A percentile compares a stretch with the other conserved stretches of the same genome.
phyloP scores from a whole-genome alignment of 2,329 filamentous ascomycete species.

The Basipetospora sp. region DNA sequence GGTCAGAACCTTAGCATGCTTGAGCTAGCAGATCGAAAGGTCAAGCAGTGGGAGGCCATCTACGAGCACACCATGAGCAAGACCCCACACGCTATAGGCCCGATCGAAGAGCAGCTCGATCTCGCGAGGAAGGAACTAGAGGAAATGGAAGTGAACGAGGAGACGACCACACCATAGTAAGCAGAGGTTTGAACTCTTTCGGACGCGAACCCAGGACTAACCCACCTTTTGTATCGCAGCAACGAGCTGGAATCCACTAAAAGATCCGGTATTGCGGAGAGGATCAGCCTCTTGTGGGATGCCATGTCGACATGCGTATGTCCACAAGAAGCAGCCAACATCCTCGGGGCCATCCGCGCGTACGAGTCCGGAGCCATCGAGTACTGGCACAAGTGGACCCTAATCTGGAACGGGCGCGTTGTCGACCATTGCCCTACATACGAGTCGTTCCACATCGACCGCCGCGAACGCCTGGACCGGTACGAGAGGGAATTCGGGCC shows the following conservation, averaged over 20 bases:
- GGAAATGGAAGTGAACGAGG: constrained; percentile 13
- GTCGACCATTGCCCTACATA: constrained; percentile 26
- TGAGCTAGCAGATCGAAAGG: constrained; percentile 22
- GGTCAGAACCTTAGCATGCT: constrained; percentile 22
- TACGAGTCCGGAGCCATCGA: constrained; percentile 26
- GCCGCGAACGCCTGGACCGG: constrained; percentile 22
- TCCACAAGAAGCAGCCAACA: constrained; percentile 24
- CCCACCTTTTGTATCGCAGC: background rate
- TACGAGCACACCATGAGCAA: constrained; percentile 14
- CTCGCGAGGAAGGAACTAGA: constrained; percentile 10
- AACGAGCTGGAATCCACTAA: constrained; percentile 14
- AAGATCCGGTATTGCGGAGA: constrained; percentile 16
- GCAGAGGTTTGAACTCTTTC: background rate
- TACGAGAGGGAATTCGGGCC: constrained; percentile 22
- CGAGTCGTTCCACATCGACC: constrained; percentile 22
- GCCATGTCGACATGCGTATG: constrained; percentile 19
- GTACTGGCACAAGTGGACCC: constrained; percentile 24
- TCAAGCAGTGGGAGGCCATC: constrained; percentile 22
- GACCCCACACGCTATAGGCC: constrained; percentile 6
- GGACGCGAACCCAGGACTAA: background rate
- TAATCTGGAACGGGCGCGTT: constrained; percentile 28
- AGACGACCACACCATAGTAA: constrained; percentile 8
- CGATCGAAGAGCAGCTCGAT: constrained; percentile 14
- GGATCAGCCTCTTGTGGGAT: constrained; percentile 18
- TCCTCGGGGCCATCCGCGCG: constrained; percentile 25